Evolutionary conservation across 2,329 filamentous ascomycete species (phyloP).

Genomic region (Paecilomyces dactylethromorphus): DNA sequence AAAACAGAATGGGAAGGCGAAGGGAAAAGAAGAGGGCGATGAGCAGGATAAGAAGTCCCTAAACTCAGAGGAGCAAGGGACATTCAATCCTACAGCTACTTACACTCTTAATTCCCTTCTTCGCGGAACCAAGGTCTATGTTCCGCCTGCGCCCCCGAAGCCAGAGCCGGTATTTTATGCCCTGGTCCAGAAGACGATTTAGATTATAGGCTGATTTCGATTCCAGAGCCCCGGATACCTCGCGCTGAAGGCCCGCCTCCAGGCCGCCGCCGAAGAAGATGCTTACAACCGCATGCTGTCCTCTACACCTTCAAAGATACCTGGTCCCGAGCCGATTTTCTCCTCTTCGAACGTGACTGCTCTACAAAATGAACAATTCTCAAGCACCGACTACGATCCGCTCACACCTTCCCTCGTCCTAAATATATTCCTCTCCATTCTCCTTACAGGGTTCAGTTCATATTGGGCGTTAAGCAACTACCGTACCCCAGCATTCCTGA

Average conservation of each 20-base stretch:
- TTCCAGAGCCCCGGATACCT: slow-evolving; percentile 74
- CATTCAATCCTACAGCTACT: slow-evolving; percentile 14
- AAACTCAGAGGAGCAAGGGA: not conserved
- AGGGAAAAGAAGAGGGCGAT: slow-evolving; percentile 2
- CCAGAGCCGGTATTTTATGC: slow-evolving; percentile 62
- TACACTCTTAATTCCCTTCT: slow-evolving; percentile 64
- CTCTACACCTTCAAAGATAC: slow-evolving; percentile 41
- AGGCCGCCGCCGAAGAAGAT: slow-evolving; percentile 72
- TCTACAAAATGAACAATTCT: slow-evolving; percentile 28
- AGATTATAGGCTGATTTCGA: not conserved
- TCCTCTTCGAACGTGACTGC: slow-evolving; percentile 48
- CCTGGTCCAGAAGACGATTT: no score
- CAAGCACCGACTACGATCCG: slow-evolving; percentile 27
- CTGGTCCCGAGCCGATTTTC: slow-evolving; percentile 37
- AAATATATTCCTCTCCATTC: slow-evolving; percentile 81
- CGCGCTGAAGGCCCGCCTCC: slow-evolving; percentile 77
- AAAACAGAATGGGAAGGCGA: slow-evolving; percentile 10
- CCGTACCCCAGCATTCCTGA: slow-evolving; percentile 22
- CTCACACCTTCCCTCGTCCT: slow-evolving; percentile 59
- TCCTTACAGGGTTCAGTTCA: slow-evolving; percentile 53
- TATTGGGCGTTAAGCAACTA: slow-evolving; percentile 38
- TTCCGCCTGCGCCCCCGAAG: slow-evolving; percentile 73
- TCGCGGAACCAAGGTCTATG: slow-evolving; percentile 64
- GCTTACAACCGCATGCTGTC: slow-evolving; percentile 76
- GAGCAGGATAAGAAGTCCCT: not conserved